Evolutionary conservation across 345 rosid genomes (phyloP).

Genomic region (Lepidium sativum): DNA sequence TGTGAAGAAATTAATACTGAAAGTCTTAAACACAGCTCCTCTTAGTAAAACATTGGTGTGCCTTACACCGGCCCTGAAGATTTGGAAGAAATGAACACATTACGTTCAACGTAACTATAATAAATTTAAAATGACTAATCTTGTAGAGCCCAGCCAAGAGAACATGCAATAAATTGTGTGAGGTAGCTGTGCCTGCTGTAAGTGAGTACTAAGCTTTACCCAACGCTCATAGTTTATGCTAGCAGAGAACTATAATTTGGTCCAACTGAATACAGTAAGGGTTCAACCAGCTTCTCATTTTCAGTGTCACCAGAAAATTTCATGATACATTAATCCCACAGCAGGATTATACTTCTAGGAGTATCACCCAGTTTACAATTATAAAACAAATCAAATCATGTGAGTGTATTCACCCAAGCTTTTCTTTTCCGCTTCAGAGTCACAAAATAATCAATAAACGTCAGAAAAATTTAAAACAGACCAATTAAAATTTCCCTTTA

Average conservation of each 20-base stretch:
- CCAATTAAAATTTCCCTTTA: not conserved
- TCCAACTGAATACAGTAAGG: not conserved
- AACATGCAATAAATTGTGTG: not conserved
- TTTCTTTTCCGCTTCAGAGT: constrained; percentile 26
- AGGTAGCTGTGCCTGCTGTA: not conserved
- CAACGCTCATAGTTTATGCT: not conserved
- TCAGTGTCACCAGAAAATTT: not conserved
- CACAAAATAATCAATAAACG: not conserved
- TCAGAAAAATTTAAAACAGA: not conserved
- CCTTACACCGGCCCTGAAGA: constrained; percentile 82
- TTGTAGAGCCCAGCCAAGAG: constrained; percentile 1
- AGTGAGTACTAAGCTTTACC: not conserved
- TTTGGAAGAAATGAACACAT: constrained; percentile 14
- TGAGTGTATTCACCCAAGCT: not conserved
- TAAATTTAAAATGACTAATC: not conserved
- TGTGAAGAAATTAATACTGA: constrained; percentile 96
- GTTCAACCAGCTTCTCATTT: not conserved
- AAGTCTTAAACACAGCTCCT: constrained; percentile 83
- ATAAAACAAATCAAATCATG: constrained; percentile 3
- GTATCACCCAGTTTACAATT: not conserved
- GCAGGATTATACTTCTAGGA: not conserved
- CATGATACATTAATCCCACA: not conserved
- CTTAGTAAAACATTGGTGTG: constrained; percentile 87
- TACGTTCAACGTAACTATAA: not conserved
- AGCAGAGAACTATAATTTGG: not conserved